Base-by-base conservation (phyloP, 2,329 filamentous ascomycete species). In the Colletotrichum graminicola region DNA sequence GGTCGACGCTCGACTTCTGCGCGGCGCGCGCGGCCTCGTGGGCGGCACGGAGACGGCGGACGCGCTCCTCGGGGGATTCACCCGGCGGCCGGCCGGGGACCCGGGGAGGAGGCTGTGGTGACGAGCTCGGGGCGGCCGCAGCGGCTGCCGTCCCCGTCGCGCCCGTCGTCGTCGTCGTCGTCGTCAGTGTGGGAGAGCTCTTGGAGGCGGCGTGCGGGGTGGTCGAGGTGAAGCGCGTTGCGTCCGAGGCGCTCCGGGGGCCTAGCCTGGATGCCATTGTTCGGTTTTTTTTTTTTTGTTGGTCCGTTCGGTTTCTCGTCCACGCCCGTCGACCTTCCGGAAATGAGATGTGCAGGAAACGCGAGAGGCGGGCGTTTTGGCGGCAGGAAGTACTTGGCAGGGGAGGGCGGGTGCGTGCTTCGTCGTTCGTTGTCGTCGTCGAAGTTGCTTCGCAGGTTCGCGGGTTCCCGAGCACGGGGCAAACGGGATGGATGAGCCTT, bases 161-260 rank as follows among this genome's bases (percentile, higher is more conserved):
- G 73, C 75, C 51, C 41, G 47, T 56, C 54, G 43, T 61, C 36
- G 47, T 21, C 51, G 73, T 39, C 18, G 57, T 75, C 71, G 39
- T 74, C 71, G 34, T 82, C 80, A 49, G 79, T 77, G 64, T 80
- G 77, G 36, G 82, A 80, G 77, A 77, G 52, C 86, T 81, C 79
- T 92, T 93, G 75, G 90, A 89, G 74, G 87, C 87, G 76, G 92
- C 93, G 82, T 94, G 92, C 63, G 83, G 83, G 70, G 84, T 83
- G 69, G 82, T 84, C 67, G 83, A 84, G 45, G 83, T 85, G 79
- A 85, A 96, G 79, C 93, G 91, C 77, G 93, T 96, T 75, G 93
- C 93, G 80, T 95, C 93, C 76, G 89, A 89, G 79, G 93, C 91
- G 82, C 90, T 93, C 79, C 92, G 91, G 72, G 92, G 87, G 74